Base-by-base conservation (phyloP, 495 filamentous ascomycete species). In the Xylaria acuta region DNA sequence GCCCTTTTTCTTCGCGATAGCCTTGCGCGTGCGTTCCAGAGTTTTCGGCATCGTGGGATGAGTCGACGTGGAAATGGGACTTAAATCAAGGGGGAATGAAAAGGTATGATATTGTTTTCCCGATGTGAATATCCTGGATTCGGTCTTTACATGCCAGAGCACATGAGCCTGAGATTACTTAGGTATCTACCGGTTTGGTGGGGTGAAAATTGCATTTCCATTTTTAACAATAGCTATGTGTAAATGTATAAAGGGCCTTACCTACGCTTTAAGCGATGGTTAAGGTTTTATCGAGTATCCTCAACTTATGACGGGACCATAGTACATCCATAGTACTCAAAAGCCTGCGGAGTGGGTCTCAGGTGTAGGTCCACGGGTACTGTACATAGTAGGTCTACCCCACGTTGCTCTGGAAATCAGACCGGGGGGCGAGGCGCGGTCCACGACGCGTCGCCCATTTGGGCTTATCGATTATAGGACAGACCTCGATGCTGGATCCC, bases 1-100 rank as follows among this genome's bases (percentile, higher is more conserved):
- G 20, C 88, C 89, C 82, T 92, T 92, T 82, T 91, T 91, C 84
- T 95, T 95, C 27, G 88, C 80, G 62, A 97, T 92, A 70, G 93
- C 89, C 83, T 97, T 98, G 69, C 93, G 90, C 47, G 94, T 90
- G 75, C 94, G 97, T 62, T 88, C 80, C 18, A 97, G 78, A 71
- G 88, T 88, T 74, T 91, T 93, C 18, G 93, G 89, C 94, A 97
- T 97, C 32, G 75, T 83, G 81, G 56, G 20, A 54, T 16, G 3
- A 36, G 62, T 32, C n/a, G 51, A 47, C 18, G 12, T 56, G 20
- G 20, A 25, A 43, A 47, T 20, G 40, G 12, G 11, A 18, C 36
- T 69, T 20, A 45, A 32, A 56, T 5, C 7, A 22, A 64, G 32
- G 41, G 9, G 9, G 20, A 54, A 59, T 16, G 1, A 41, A 30